Conservation (phyloP, 2,329 filamentous ascomycete genomes). For the Fusarium oxysporum region DNA sequence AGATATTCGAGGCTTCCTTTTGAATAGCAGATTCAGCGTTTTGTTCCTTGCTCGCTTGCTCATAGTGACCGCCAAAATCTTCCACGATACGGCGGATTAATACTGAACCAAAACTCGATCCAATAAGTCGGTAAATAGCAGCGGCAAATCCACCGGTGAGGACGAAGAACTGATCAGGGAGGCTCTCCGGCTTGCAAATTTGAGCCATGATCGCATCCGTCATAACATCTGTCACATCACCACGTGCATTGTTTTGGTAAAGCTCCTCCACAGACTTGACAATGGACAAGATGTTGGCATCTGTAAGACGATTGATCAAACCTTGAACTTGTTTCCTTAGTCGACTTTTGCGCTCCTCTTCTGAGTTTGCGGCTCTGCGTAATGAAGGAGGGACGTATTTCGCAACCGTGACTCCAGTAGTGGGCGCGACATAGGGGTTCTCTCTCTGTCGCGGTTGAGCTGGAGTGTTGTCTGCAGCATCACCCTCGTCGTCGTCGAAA, state of each 20-base stretch:
- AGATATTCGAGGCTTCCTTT: conserved; percentile 72
- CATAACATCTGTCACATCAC: conserved; percentile 85
- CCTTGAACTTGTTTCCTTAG: conserved; percentile 87
- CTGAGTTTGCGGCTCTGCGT: conserved; percentile 70
- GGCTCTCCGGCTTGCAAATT: conserved; percentile 79
- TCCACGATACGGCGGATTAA: conserved; percentile 82
- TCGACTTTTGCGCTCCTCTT: conserved; percentile 74
- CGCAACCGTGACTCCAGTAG: conserved; percentile 56
- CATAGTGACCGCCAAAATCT: conserved; percentile 76
- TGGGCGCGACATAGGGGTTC: conserved; percentile 89
- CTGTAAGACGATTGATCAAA: conserved; percentile 90
- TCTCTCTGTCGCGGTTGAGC: conserved; percentile 70
- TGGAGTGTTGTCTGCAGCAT: conserved; percentile 47
- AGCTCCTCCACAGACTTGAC: conserved; percentile 83
- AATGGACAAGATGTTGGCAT: conserved; percentile 88
- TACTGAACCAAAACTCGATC: conserved; percentile 90
- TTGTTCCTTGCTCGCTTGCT: conserved; percentile 53
- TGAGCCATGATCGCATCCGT: conserved; percentile 83
- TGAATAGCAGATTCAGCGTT: conserved; percentile 54
- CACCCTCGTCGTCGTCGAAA: conserved; percentile 52
- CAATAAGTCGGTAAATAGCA: conserved; percentile 86
- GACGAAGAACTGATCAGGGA: conserved; percentile 91
- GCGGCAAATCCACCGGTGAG: conserved; percentile 91
- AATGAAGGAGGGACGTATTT: conserved; percentile 95
- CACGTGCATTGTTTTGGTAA: conserved; percentile 86